phyloP scores from a whole-genome alignment of 495 filamentous ascomycete species.

The Aspergillus kassunensis region DNA sequence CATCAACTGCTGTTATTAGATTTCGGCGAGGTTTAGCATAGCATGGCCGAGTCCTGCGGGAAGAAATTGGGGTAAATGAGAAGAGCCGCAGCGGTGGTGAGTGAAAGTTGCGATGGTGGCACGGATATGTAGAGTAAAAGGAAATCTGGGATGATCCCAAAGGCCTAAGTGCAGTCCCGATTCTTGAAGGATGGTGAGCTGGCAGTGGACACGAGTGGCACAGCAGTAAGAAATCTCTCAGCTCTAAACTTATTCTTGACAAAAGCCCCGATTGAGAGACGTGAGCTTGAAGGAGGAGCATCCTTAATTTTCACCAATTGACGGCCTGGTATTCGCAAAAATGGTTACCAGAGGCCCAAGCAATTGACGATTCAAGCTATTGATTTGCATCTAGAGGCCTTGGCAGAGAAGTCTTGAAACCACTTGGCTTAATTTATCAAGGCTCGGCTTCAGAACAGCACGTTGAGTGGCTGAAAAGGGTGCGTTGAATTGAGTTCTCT shows the following conservation, averaged over 20 bases:
- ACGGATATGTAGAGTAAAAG: not conserved
- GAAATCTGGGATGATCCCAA: not conserved
- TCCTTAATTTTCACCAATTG: not conserved
- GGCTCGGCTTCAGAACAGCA: constrained; percentile 5
- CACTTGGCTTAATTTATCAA: constrained; percentile 11
- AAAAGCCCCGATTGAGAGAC: not conserved
- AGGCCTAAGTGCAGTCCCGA: not conserved
- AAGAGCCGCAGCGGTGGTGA: not conserved
- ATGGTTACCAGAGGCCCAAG: no score
- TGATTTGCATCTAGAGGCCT: not conserved
- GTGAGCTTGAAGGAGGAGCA: not conserved
- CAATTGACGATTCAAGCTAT: constrained; percentile 2
- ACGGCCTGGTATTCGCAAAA: not conserved
- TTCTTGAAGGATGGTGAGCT: constrained; percentile 11
- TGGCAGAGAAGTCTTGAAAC: constrained; percentile 16
- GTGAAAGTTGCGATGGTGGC: not conserved
- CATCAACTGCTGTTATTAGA: not conserved
- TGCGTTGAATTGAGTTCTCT: not conserved
- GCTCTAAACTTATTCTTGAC: not conserved
- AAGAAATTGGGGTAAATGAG: not conserved
- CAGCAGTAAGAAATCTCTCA: constrained; percentile 1
- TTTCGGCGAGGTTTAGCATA: not conserved
- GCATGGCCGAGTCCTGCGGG: not conserved
- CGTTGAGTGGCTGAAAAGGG: not conserved
- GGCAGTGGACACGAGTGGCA: constrained; percentile 8